A percentile compares a stretch with the other conserved stretches of the same genome.
phyloP scores from a whole-genome alignment of 352 stramenopile genomes.

The Phytophthora boehmeriae region DNA sequence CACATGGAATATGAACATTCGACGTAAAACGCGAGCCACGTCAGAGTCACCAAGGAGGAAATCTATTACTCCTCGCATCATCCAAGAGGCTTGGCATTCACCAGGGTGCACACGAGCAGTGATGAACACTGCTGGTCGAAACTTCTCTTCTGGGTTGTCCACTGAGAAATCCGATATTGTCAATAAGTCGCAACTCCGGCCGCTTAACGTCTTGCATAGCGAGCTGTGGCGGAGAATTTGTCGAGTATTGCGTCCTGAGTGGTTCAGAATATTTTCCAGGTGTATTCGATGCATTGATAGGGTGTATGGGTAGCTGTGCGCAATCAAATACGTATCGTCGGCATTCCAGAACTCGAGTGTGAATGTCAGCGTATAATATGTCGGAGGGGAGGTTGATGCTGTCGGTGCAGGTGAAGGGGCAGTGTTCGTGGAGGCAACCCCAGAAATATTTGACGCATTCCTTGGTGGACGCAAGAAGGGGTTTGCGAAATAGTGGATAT shows the following conservation, averaged over 20 bases:
- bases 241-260: conserved; percentile 1
- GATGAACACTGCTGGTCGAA: conserved; percentile 69
- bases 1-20: conserved; percentile 92
- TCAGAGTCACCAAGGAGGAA: conserved; percentile 80
- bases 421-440: conserved; percentile 6
- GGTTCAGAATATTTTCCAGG: conserved; percentile 44
- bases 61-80: conserved; percentile 93
- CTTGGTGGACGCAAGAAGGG: conserved; percentile 43
- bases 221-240: conserved; percentile 50
- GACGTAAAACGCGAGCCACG: conserved; percentile 70
- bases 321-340: conserved; percentile 89
- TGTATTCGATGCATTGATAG: conserved; percentile 80
- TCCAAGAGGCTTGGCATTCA: conserved; percentile 92
- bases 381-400: conserved; percentile 11
- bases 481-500: conserved; percentile 91
- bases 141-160: conserved; percentile 35
- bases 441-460: conserved; percentile 7
- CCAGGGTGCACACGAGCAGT: conserved; percentile 91
- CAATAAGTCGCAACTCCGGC: conserved; percentile 69
- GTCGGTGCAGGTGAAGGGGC: not conserved
- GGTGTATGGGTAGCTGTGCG: conserved; percentile 94
- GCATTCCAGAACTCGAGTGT: conserved; percentile 79
- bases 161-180: conserved; percentile 72
- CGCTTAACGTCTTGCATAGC: conserved; percentile 66
- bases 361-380: conserved; percentile 91